These are phyloP conservation scores for Catunica adiposa DNA, from an alignment of 2,329 filamentous ascomycete genomes.

Conservation along the genomic window DNA sequence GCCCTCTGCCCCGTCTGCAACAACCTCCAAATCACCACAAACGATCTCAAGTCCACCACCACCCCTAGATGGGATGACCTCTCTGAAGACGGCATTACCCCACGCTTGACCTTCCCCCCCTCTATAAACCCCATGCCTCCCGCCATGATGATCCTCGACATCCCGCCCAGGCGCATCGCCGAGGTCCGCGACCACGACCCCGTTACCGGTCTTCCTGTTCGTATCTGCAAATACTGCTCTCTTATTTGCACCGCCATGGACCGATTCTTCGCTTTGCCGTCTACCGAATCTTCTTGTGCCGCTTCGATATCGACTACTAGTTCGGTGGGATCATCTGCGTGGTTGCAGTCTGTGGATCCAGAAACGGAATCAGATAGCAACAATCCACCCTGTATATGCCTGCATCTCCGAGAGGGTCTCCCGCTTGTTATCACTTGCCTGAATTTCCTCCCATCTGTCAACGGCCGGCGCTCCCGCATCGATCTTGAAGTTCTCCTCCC, in stretches of 20 bases:
- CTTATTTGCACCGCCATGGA: conserved; percentile 12
- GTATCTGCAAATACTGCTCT: conserved; percentile 9
- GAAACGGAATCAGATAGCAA: conserved; percentile 10
- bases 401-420: conserved; percentile 11
- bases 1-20: conserved; percentile 12
- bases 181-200: conserved; percentile 9
- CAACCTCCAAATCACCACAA: conserved; percentile 12
- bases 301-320: not conserved
- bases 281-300: not conserved
- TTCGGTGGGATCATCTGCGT: not conserved
- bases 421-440: conserved; percentile 13
- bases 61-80: conserved; percentile 13
- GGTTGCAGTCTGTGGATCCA: conserved; percentile 2
- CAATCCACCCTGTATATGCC: conserved; percentile 11
- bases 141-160: conserved; percentile 13
- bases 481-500: conserved; percentile 12
- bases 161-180: conserved; percentile 11
- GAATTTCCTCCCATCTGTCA: conserved; percentile 9
- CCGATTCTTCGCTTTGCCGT: conserved; percentile 3
- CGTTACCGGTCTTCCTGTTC: conserved; percentile 2
- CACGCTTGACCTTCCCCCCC: conserved; percentile 7
- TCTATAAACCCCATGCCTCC: conserved; percentile 12
- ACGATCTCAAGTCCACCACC: conserved; percentile 10
- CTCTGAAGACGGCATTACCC: conserved; percentile 5
- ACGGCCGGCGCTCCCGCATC: conserved; percentile 12